A percentile compares a stretch with the other conserved stretches of the same genome.
Evolutionary conservation across 2,329 filamentous ascomycete species (phyloP).

Genomic region (Ceratocystis smalleyi): DNA sequence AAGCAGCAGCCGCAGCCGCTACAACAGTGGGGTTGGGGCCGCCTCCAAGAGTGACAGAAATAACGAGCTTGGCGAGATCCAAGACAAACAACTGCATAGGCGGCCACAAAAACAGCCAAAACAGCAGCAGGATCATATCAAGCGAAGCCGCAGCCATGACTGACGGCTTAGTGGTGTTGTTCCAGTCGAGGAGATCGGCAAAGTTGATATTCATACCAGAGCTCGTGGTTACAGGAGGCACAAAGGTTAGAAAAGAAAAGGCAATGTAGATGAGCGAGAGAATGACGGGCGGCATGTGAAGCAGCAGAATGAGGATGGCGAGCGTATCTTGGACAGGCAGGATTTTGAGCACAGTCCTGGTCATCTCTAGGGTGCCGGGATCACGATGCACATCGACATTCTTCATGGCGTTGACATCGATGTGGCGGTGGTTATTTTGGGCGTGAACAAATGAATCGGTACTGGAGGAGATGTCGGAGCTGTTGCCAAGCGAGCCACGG

Average conservation of each 20-base stretch:
- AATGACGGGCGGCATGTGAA: constrained; percentile 78
- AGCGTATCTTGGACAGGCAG: constrained; percentile 90
- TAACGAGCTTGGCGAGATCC: constrained; percentile 83
- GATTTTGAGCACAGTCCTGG: constrained; percentile 72
- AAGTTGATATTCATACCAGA: constrained; percentile 68
- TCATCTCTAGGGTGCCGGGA: constrained; percentile 58
- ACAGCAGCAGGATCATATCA: constrained; percentile 64
- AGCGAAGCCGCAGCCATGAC: constrained; percentile 71
- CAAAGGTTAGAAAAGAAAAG: constrained; percentile 85
- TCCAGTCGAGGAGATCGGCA: constrained; percentile 80
- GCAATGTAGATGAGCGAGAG: constrained; percentile 81
- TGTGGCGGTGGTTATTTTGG: constrained; percentile 41
- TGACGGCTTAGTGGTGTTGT: constrained; percentile 71
- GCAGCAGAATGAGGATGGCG: constrained; percentile 87
- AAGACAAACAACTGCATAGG: constrained; percentile 77
- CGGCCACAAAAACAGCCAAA: constrained; percentile 79
- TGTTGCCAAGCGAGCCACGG: constrained; percentile 33
- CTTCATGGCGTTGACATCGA: constrained; percentile 55
- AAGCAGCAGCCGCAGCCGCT: neutral
- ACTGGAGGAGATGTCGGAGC: constrained; percentile 36
- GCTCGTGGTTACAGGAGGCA: constrained; percentile 64
- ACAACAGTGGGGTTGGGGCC: constrained; percentile 25
- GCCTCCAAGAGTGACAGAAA: constrained; percentile 81
- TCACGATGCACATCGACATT: constrained; percentile 54
- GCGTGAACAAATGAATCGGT: constrained; percentile 24